Base-by-base conservation (phyloP, 345 rosid genomes). In the Populus davidiana region DNA sequence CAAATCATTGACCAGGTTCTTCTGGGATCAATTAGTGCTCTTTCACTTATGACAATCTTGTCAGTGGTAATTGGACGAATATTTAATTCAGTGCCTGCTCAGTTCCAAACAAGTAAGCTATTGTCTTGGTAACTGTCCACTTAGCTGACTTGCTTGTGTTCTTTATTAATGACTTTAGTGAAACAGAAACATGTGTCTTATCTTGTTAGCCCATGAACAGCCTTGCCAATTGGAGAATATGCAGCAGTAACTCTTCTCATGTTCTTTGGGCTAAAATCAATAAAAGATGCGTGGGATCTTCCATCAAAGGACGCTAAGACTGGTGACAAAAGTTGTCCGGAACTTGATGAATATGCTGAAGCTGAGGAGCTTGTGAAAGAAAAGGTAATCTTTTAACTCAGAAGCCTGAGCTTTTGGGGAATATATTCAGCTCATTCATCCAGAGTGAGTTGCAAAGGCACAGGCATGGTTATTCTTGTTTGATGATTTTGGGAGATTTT, bases 271-370 rank as follows among this genome's bases (percentile, higher is more conserved):
- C 86, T 96, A 72, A 96, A 96, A 87, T 89, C 99, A 65, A 89
- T 96, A 81, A 96, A 96, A 87, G 98, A 93, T 81, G 96, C 99
- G 54, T 96, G 99, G 98, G 90, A 90, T 77, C 88, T 93, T 85
- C 98, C 97, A 29, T 81, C 91, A 23, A 83, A 77, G 12, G 87
- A 70, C 27, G 84, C 75, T 64, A 90, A 87, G 86, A 83, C 70
- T 74, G 92, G 94, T 75, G 88, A 84, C 33, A 81, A 86, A 78
- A 83, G 74, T 49, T 79, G 92, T 76, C 82, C 88, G 31, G 97
- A 86, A 79, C 97, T 92, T 25, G 98, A 86, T 78, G 99, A 96
- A 80, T 92, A 84, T 47, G 88, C 81, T 38, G 96, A 92, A 92
- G 99, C 98, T 67, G 96, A 96, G 81, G 98, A 92, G 77, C 99